phyloP scores from a whole-genome alignment of 139 green algal species.

The Astrephomene gubernaculifera region DNA sequence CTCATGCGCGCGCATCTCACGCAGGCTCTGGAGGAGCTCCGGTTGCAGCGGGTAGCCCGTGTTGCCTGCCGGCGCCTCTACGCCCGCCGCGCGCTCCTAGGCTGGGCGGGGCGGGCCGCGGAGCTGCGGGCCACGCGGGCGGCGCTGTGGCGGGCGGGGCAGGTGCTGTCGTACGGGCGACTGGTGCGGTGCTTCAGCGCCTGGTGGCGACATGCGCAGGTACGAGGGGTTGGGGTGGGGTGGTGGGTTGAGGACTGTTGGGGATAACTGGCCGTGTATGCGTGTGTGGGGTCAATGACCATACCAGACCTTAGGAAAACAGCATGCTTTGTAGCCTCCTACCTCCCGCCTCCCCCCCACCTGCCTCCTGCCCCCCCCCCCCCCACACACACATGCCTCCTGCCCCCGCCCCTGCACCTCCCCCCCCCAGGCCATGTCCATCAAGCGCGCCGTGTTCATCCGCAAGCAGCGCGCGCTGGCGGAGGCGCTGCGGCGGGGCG shows the following conservation, averaged over 20 bases:
- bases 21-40: neutral
- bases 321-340: no score
- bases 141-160: conserved; percentile 42
- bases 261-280: neutral
- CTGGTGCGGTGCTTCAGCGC: conserved; percentile 48
- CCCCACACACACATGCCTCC: neutral
- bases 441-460: conserved; percentile 56
- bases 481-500: conserved; percentile 59
- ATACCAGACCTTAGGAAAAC: neutral
- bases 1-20: no score
- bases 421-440: neutral
- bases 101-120: conserved; percentile 51
- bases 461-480: conserved; percentile 65
- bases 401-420: neutral
- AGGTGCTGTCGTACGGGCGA: conserved; percentile 40
- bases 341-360: no score
- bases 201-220: conserved; percentile 47
- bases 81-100: conserved; percentile 43
- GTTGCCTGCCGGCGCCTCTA: conserved; percentile 15
- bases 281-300: neutral
- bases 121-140: conserved; percentile 35
- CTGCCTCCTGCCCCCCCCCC: neutral
- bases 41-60: conserved; percentile 14
- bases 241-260: neutral
- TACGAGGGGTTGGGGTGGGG: neutral